Conservation (phyloP, 371 early-diverging fungal genomes). For the Rhizomucor miehei region DNA sequence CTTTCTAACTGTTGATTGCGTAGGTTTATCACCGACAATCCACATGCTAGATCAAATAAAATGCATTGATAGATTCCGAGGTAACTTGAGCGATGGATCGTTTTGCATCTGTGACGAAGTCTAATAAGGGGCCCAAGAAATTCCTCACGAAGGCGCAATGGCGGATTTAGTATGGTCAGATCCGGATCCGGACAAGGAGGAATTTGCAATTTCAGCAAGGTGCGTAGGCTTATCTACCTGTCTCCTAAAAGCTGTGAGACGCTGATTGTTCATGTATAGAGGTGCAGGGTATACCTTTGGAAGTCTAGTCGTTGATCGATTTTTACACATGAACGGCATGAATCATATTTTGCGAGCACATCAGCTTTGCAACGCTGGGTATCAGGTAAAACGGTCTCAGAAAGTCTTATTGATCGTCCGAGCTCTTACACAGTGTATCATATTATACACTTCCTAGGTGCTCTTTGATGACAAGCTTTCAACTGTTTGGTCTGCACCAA, state of each 20-base stretch:
- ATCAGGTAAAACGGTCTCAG: constrained; percentile 65
- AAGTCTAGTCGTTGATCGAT: constrained; percentile 76
- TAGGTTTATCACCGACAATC: constrained; percentile 88
- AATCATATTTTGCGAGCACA: constrained; percentile 92
- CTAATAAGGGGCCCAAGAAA: constrained; percentile 54
- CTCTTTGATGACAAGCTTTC: constrained; percentile 85
- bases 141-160: constrained; percentile 98
- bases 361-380: constrained; percentile 96
- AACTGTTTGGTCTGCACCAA: constrained; percentile 90
- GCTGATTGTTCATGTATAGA: constrained; percentile 28
- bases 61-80: constrained; percentile 86
- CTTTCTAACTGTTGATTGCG: not conserved
- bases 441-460: constrained; percentile 34
- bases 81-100: constrained; percentile 28
- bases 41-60: constrained; percentile 92
- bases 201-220: constrained; percentile 86
- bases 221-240: constrained; percentile 10
- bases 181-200: constrained; percentile 81
- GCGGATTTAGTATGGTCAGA: constrained; percentile 99
- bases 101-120: no score
- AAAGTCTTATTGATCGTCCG: not conserved
- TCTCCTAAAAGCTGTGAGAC: not conserved
- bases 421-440: not conserved
- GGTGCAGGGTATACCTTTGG: constrained; percentile 97
- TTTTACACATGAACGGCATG: constrained; percentile 82